Evolutionary conservation across 2,329 filamentous ascomycete genomes (phyloP).

Genomic region (Fusarium continuum): DNA sequence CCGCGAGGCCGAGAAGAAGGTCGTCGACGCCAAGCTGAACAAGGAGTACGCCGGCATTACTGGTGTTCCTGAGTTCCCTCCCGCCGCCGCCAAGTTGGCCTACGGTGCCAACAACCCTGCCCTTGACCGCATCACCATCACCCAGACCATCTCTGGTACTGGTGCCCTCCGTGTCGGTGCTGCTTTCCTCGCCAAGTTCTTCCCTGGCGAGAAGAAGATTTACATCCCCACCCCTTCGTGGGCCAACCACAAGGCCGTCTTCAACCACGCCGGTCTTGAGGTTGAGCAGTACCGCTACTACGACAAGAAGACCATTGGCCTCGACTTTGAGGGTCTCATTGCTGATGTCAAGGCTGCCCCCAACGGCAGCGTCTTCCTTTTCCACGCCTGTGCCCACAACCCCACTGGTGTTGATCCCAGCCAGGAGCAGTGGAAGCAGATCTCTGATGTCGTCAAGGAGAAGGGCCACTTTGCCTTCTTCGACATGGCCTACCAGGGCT

Average conservation of each 20-base stretch:
- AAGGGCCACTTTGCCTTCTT: conserved; percentile 95
- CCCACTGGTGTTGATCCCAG: conserved; percentile 96
- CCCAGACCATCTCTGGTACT: conserved; percentile 97
- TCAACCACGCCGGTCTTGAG: conserved; percentile 89
- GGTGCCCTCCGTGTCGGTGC: conserved; percentile 94
- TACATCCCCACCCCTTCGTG: conserved; percentile 97
- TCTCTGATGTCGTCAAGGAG: conserved; percentile 86
- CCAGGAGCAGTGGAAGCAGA: conserved; percentile 89
- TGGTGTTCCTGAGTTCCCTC: conserved; percentile 92
- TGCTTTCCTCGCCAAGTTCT: conserved; percentile 92
- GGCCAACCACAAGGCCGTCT: conserved; percentile 98
- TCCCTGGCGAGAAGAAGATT: conserved; percentile 90
- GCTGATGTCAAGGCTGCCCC: conserved; percentile 90
- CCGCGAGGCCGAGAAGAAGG: conserved; percentile 85
- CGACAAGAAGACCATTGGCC: conserved; percentile 97
- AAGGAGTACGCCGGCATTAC: conserved; percentile 99
- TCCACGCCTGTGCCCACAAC: conserved; percentile 98
- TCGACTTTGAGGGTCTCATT: conserved; percentile 95
- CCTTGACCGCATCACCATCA: conserved; percentile 85
- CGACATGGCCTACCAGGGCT: conserved; percentile 99
- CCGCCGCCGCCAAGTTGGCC: conserved; percentile 87
- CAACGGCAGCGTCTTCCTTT: conserved; percentile 86
- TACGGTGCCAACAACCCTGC: conserved; percentile 84
- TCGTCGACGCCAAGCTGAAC: conserved; percentile 81
- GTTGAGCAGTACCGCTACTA: conserved; percentile 99